Evolutionary conservation across 179 eudicot genomes (phyloP), one percentile per base, ranked within the genome.

Genomic region (Beta corolliflora): DNA sequence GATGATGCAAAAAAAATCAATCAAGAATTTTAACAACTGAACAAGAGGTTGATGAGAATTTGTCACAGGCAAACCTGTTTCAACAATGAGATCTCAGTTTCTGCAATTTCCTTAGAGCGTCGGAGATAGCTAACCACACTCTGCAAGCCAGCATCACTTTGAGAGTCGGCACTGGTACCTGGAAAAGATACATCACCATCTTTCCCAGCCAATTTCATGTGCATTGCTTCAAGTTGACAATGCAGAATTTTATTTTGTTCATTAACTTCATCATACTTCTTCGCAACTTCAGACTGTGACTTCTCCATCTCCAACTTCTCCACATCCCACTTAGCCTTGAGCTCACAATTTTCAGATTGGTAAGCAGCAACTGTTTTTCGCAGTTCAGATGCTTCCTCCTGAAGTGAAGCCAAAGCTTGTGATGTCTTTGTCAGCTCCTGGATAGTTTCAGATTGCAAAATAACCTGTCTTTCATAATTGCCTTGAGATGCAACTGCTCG

Each of bases 391-490:
- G 91, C 88, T 81, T 94, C 97, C 76, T 87, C 93, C 84, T 93
- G 91, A 76, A 91, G 83, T 67, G 80, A 83, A 75, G 90, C 88
- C 91, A 97, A 88, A 77, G 90, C 93, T 76, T 91, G 89, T 5
- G 99, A 94, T 25, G 99, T 94, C 84, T 85, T 95, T n/a, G 94
- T 97, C 88, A 97, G 78, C 85, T 97, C 99, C 86, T 94, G 97
- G 77, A 97, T 97, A 53, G 99, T 94, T 84, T 93, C 98, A 6
- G 97, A 91, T 84, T 94, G 99, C 79, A 92, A 86, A 70, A 97
- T 88, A 81, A 96, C 97, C 95, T 97, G 99, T 86, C 98, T 90
- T 84, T 94, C 97, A 84, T 97, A 97, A 83, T 97, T 97, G 74
- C 85, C 88, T 80, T 92, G 97, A 81, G 91, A 88, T 80, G 91